A percentile compares a stretch with the other conserved stretches of the same genome.
Evolutionary conservation across 495 filamentous ascomycete genomes (phyloP).

Genomic region (Thermothielavioides terrestris): DNA sequence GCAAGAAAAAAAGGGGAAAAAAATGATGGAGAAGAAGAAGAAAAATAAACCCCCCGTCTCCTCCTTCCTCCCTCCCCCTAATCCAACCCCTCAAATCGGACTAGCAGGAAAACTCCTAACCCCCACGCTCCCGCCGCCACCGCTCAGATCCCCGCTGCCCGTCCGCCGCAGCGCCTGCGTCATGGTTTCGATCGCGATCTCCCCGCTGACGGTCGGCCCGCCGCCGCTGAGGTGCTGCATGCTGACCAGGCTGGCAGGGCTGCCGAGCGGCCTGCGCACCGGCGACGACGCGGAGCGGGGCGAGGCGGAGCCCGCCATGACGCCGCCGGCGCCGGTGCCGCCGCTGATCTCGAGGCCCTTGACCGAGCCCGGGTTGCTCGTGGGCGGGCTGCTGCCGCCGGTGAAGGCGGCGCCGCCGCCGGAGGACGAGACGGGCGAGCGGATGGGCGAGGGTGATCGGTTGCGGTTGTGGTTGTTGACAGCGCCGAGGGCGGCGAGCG

Average conservation of each 20-base stretch:
- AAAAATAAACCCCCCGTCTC: background rate
- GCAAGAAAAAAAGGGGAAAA: too few relatives aligned
- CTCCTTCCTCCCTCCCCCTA: background rate
- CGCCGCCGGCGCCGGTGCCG: background rate
- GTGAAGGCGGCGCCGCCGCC: slow-evolving; percentile 22
- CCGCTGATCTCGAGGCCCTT: slow-evolving; percentile 52
- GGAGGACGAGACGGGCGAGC: slow-evolving; percentile 59
- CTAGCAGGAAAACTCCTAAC: slow-evolving; percentile 54
- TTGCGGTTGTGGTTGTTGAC: slow-evolving; percentile 52
- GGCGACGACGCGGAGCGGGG: too few relatives aligned
- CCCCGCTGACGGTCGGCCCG: slow-evolving; percentile 35
- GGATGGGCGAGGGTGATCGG: slow-evolving; percentile 64
- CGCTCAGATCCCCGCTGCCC: slow-evolving; percentile 68
- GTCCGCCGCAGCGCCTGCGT: slow-evolving; percentile 74
- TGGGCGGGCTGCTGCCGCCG: slow-evolving; percentile 54
- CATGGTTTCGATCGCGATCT: slow-evolving; percentile 85
- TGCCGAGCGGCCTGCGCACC: slow-evolving; percentile 46
- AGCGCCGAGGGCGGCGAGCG: slow-evolving; percentile 25
- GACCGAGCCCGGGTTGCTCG: slow-evolving; percentile 56
- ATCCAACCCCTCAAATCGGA: slow-evolving; percentile 30
- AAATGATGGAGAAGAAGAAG: too few relatives aligned
- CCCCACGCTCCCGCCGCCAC: slow-evolving; percentile 28
- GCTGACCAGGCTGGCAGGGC: slow-evolving; percentile 29
- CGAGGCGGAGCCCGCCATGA: too few relatives aligned
- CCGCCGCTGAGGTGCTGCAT: slow-evolving; percentile 7